These are phyloP conservation scores for Fusarium vanettenii DNA, from an alignment of 2,329 filamentous ascomycete genomes.

Conservation along the genomic window DNA sequence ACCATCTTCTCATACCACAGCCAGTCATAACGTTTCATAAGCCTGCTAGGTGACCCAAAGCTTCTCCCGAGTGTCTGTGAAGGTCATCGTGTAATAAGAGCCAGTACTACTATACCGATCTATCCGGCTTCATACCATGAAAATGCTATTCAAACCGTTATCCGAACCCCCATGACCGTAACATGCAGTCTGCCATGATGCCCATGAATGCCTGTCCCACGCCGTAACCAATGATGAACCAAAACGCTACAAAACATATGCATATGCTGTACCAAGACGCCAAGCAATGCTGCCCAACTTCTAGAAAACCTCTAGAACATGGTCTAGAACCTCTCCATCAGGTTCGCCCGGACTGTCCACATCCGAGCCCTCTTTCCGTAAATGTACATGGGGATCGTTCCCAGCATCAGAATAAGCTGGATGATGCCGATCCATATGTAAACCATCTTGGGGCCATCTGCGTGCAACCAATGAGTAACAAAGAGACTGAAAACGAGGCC, in stretches of 20 bases:
- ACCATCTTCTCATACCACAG: not conserved
- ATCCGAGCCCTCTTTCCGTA: slow-evolving; percentile 91
- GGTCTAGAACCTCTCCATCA: slow-evolving; percentile 79
- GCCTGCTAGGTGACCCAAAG: not conserved
- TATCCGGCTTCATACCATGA: not conserved
- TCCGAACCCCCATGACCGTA: slow-evolving; percentile 7
- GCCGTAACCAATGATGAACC: slow-evolving; percentile 1
- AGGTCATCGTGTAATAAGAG: not conserved
- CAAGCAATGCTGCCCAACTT: slow-evolving; percentile 10
- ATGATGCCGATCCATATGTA: slow-evolving; percentile 89
- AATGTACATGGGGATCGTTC: slow-evolving; percentile 91
- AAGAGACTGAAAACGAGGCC: slow-evolving; percentile 91
- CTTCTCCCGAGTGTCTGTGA: not conserved
- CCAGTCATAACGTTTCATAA: not conserved
- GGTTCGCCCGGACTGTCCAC: slow-evolving; percentile 89
- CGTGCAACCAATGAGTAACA: slow-evolving; percentile 84
- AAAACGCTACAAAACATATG: not conserved
- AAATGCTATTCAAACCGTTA: not conserved
- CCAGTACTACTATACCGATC: not conserved
- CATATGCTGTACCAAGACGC: slow-evolving; percentile 8
- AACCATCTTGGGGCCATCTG: slow-evolving; percentile 79
- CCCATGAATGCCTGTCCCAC: not conserved
- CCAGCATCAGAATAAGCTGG: slow-evolving; percentile 79
- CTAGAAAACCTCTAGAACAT: not conserved
- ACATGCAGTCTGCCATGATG: slow-evolving; percentile 4